Evolutionary conservation across 805 yeast genomes (phyloP), one percentile per base, ranked within the genome.

Genomic region (Starmerella bombi): DNA sequence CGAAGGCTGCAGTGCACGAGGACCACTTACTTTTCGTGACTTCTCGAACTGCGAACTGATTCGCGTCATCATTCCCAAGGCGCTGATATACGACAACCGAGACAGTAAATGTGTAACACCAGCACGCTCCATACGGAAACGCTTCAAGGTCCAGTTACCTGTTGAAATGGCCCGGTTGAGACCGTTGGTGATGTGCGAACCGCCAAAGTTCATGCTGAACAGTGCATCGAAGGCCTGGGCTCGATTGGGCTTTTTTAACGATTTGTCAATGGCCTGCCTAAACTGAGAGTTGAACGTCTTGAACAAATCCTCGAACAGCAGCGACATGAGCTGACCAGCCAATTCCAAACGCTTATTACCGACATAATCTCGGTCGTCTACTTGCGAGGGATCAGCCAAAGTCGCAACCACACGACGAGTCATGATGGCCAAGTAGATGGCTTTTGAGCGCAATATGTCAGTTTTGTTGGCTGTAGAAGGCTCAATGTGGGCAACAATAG

Each of bases 101-200:
- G 93, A 80, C 41, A 91, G 67, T 30, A 91, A 96, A 59, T 91
- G 98, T 3, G 98, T 91, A 38, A 91, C 98, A 64, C 98, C 98
- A 0, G 98, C 98, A 46, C 98, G 74, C 64, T 91, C 98, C 99
- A 91, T 91, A 77, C 86, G 88, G 69, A 91, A 91, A 66, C 99
- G 80, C 64, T 91, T 91, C 57, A 91, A 70, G 2, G 96, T 84
- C 99, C 99, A 91, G 60, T 91, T 91, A 52, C 99, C 99, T 0
- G 99, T 91, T 14, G 97, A 86, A 36, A 91, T 91, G 33, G 99
- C 96, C 55, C 97, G 72, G 59, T 85, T 86, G 61, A 91, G 66
- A 23, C 98, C 98, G 57, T 80, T 80, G 12, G 98, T 84, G 50
- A 91, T 86, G 56, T 86, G 85, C 54, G 82, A 82, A 4, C 94